phyloP scores from a whole-genome alignment of 768 basidiomycete species.

The Pleurotus salmoneostramineus region DNA sequence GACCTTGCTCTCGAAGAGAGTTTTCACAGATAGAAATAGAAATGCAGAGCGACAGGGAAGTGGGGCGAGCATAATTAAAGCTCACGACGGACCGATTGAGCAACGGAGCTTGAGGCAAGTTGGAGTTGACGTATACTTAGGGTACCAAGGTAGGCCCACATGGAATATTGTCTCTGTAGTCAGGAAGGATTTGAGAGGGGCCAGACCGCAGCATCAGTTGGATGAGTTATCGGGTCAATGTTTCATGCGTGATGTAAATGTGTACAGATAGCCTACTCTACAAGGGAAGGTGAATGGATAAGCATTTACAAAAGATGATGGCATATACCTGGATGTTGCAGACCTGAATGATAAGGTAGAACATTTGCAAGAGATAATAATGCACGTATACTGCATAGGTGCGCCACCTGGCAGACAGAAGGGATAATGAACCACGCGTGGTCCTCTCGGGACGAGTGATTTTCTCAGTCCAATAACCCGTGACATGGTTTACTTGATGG shows the following conservation, averaged over 20 bases:
- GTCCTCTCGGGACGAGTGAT: not conserved
- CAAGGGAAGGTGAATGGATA: not conserved
- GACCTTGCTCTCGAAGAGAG: too few species aligned
- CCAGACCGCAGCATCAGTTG: not conserved
- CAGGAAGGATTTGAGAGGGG: too few species aligned
- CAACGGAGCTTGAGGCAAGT: too few species aligned
- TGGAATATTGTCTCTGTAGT: not conserved
- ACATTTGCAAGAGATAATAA: too few species aligned
- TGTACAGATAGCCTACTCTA: not conserved
- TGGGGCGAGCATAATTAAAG: not conserved
- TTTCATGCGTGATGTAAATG: not conserved
- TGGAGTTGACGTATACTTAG: not conserved
- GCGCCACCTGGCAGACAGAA: not conserved
- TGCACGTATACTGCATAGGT: too few species aligned
- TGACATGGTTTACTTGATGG: constrained; percentile 3
- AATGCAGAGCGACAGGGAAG: not conserved
- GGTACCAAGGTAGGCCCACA: not conserved
- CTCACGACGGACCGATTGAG: not conserved
- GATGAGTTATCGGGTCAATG: not conserved
- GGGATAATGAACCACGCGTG: not conserved
- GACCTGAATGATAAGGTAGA: too few species aligned
- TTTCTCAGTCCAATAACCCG: not conserved
- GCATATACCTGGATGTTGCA: too few species aligned
- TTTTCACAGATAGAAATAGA: too few species aligned
- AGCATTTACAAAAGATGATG: too few species aligned